Evolutionary conservation across 177 flowering plant species (phyloP), one percentile per base, ranked within the genome.

Genomic region (Vitis hybrid): DNA sequence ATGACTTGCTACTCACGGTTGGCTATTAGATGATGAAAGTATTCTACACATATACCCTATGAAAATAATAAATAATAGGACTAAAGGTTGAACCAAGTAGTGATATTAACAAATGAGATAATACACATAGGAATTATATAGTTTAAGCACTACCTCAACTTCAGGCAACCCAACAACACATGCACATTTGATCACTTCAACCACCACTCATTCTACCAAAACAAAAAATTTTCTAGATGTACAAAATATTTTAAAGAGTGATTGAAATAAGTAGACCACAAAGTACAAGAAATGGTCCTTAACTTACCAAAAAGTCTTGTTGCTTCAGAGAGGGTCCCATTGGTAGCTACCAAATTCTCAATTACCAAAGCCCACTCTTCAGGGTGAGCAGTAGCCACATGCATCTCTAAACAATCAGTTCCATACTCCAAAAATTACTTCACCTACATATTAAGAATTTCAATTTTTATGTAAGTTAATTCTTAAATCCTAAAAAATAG

Each of bases 261-360:
- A 55, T 1, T 21, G 56, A 18, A 62, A 21, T 10, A 56, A 5
- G 8, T 52, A 2, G 18, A 23, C 23, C 23, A 23, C 23, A 23
- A 0, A 23, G 23, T 23, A 23, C 2, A 23, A 23, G 23, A 23
- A 23, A 23, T 23, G 23, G 2, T 23, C 2, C 23, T 23, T 0
- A 56, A n/a, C 73, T 54, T 69, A 94, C 98, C 98, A 70, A 94
- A 72, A 67, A 94, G 93, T 23, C 75, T 85, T 45, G 88, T 88
- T 40, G 94, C 94, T 8, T 97, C 98, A 62, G 86, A 86, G 1
- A 94, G 83, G 45, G 98, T 94, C 19, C 98, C 98, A 9, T 97
- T 97, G 2, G 98, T 94, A 52, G 98, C 98, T 19, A 94, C 91
- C 73, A 94, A 71, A 83, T 94, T 97, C 83, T 94, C 97, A 72